phyloP scores from a whole-genome alignment of 2,329 filamentous ascomycete genomes.

The Trichoderma harzianum region DNA sequence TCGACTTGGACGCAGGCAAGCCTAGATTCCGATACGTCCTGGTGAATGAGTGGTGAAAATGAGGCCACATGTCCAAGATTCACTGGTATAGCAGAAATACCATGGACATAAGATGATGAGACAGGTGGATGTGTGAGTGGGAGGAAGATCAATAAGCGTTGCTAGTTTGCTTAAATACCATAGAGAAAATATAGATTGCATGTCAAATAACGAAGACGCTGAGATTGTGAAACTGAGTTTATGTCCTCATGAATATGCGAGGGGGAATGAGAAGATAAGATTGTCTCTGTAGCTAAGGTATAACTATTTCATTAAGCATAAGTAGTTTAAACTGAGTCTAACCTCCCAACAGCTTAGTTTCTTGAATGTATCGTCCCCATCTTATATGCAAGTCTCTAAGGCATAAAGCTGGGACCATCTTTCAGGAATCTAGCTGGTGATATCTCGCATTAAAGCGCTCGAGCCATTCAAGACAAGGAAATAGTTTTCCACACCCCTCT shows the following conservation, averaged over 20 bases:
- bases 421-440: neutral
- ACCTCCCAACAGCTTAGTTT: neutral
- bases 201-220: neutral
- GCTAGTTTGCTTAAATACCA: neutral
- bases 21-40: slow-evolving; percentile 48
- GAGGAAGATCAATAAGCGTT: neutral
- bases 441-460: neutral
- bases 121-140: neutral
- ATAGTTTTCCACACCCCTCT: neutral
- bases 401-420: neutral
- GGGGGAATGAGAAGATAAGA: neutral
- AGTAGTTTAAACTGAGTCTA: neutral
- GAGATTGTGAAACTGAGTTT: neutral
- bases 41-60: slow-evolving; percentile 32
- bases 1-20: slow-evolving; percentile 55
- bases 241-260: neutral
- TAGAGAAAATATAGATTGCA: neutral
- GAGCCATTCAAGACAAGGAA: neutral
- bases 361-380: neutral
- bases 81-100: neutral
- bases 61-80: neutral
- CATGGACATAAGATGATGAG: neutral
- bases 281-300: neutral
- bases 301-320: neutral
- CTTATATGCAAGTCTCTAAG: neutral